phyloP scores from a whole-genome alignment of 2,329 filamentous ascomycete genomes.

The Raffaelea ambrosiae region DNA sequence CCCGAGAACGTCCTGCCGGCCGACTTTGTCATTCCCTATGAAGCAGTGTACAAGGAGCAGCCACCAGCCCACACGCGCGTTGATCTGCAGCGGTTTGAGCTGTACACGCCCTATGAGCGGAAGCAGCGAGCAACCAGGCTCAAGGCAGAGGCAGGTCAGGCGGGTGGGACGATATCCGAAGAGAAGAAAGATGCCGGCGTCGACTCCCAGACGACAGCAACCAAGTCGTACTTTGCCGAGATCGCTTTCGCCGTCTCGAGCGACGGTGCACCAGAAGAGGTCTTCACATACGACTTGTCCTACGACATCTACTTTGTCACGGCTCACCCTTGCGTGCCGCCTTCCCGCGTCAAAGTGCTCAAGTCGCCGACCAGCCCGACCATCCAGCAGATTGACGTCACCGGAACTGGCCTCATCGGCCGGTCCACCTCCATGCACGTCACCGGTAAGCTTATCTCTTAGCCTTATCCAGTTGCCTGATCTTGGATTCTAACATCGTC shows the following conservation, averaged over 20 bases:
- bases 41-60: constrained; percentile 41
- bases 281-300: constrained; percentile 35
- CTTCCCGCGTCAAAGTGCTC: constrained; percentile 46
- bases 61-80: constrained; percentile 37
- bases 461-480: too few species aligned
- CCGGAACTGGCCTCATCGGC: constrained; percentile 32
- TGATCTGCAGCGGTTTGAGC: constrained; percentile 40
- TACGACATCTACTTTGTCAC: constrained; percentile 59
- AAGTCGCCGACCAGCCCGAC: constrained; percentile 52
- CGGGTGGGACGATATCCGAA: not conserved
- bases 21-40: constrained; percentile 54
- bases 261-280: constrained; percentile 29
- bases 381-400: constrained; percentile 48
- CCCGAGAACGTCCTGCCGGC: constrained; percentile 45
- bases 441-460: constrained; percentile 26
- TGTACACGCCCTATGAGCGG: constrained; percentile 34
- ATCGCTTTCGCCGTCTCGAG: constrained; percentile 31
- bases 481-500: not conserved
- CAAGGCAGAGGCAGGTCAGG: not conserved
- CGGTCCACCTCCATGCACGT: constrained; percentile 37
- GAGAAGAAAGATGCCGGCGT: not conserved
- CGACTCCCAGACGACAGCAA: not conserved
- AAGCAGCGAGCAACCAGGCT: constrained; percentile 22
- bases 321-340: constrained; percentile 55
- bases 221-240: constrained; percentile 28